Percentiles rank a stretch among this genome's conserved stretches.
Evolutionary conservation across 768 basidiomycete species (phyloP).

Genomic region (Suillus discolor): DNA sequence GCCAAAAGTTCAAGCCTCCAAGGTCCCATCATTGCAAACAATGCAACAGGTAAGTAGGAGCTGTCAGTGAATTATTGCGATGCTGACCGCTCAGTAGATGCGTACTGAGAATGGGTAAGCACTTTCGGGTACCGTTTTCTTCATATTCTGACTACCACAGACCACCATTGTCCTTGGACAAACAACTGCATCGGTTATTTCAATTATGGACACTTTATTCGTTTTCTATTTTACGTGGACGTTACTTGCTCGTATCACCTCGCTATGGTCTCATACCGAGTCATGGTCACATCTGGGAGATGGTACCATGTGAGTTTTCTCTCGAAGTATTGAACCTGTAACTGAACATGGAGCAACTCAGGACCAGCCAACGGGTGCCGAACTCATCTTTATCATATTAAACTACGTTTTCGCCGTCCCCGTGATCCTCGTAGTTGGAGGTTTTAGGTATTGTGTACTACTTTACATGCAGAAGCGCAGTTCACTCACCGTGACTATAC

Average conservation of each 20-base stretch:
- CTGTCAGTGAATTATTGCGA: not conserved
- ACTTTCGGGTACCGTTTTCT: conserved; percentile 4
- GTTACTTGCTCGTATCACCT: conserved; percentile 88
- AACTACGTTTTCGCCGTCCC: conserved; percentile 88
- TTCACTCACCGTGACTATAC: conserved; percentile 19
- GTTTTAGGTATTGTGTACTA: conserved; percentile 68
- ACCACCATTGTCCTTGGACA: conserved; percentile 93
- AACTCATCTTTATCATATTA: conserved; percentile 83
- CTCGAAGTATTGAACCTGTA: not conserved
- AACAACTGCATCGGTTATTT: conserved; percentile 93
- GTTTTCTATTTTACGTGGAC: conserved; percentile 93
- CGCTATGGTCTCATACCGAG: conserved; percentile 74
- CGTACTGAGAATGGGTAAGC: conserved; percentile 86
- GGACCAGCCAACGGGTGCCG: conserved; percentile 67
- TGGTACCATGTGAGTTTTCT: conserved; percentile 54
- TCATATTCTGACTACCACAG: conserved; percentile 36
- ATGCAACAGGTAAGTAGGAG: conserved; percentile 68
- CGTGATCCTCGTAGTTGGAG: conserved; percentile 84
- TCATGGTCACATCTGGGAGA: conserved; percentile 45
- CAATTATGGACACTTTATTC: conserved; percentile 88
- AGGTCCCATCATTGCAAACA: conserved; percentile 91
- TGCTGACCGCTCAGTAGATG: conserved; percentile 47
- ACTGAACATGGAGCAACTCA: conserved; percentile 31
- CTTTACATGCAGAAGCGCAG: conserved; percentile 1
- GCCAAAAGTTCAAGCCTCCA: conserved; percentile 84